A percentile compares a stretch with the other conserved stretches of the same genome.
Evolutionary conservation across 345 rosid species (phyloP).

Genomic region (Kandelia obovata): DNA sequence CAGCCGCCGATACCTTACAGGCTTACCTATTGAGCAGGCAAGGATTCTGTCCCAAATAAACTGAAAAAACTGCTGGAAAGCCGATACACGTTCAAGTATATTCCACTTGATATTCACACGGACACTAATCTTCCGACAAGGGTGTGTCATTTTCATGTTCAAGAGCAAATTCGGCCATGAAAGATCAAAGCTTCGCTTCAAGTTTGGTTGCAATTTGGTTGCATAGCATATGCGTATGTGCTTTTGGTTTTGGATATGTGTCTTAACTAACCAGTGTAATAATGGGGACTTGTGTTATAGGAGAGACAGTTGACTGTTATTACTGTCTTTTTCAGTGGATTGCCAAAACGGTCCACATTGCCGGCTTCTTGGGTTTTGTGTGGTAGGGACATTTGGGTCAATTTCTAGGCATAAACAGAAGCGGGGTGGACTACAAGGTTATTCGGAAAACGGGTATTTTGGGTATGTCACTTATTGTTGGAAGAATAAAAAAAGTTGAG

Average conservation of each 20-base stretch:
- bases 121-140: slow-evolving; percentile 43
- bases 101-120: slow-evolving; percentile 58
- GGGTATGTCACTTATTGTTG: too few species aligned
- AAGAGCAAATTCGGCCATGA: slow-evolving; percentile 37
- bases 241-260: neutral
- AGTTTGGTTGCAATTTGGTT: slow-evolving; percentile 7
- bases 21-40: slow-evolving; percentile 64
- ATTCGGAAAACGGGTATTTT: too few species aligned
- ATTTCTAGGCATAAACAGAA: neutral
- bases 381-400: slow-evolving; percentile 31
- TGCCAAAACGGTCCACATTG: slow-evolving; percentile 39
- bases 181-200: slow-evolving; percentile 2
- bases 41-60: slow-evolving; percentile 73
- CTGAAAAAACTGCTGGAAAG: slow-evolving; percentile 57
- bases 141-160: slow-evolving; percentile 49
- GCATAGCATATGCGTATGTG: neutral
- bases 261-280: slow-evolving; percentile 14
- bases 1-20: slow-evolving; percentile 49
- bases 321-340: slow-evolving; percentile 8
- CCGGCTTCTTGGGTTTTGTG: slow-evolving; percentile 41
- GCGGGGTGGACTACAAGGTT: too few species aligned
- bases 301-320: slow-evolving; percentile 51
- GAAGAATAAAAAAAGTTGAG: too few species aligned
- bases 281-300: neutral
- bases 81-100: slow-evolving; percentile 48